Evolutionary conservation across 257 asterid genomes (phyloP).

Genomic region (Solanum chilense): DNA sequence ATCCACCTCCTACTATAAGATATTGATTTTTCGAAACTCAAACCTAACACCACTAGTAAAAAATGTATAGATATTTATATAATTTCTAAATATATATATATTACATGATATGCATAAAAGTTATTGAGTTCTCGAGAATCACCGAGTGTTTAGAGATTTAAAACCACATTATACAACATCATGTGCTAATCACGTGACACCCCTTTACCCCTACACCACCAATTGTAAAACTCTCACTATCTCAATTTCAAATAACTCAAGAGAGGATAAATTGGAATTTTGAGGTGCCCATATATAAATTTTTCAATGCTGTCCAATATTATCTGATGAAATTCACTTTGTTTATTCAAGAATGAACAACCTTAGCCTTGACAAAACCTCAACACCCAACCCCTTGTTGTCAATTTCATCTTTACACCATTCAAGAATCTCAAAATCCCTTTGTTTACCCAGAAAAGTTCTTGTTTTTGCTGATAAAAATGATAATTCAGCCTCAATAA

Average conservation of each 20-base stretch:
- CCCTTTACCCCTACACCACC: background rate
- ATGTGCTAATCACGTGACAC: background rate
- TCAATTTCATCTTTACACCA: constrained; percentile 13
- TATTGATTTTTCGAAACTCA: background rate
- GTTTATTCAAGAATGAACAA: constrained; percentile 41
- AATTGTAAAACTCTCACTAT: background rate
- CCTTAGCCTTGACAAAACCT: constrained; percentile 31
- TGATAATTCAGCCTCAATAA: background rate
- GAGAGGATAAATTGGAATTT: background rate
- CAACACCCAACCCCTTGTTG: constrained; percentile 20
- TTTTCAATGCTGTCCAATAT: constrained; percentile 1
- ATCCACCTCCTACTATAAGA: background rate
- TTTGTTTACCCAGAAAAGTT: constrained; percentile 22
- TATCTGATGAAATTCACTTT: constrained; percentile 20
- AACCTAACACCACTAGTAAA: background rate
- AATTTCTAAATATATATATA: background rate
- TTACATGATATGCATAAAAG: background rate
- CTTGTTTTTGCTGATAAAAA: background rate
- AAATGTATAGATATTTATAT: background rate
- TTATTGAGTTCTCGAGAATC: background rate
- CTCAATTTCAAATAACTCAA: background rate
- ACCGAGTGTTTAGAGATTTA: background rate
- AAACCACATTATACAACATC: background rate
- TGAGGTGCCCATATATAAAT: background rate
- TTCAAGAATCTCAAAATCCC: constrained; percentile 19